These are phyloP conservation scores for Alloascoidea africana DNA, from an alignment of 805 yeast species.

Conservation along the genomic window DNA sequence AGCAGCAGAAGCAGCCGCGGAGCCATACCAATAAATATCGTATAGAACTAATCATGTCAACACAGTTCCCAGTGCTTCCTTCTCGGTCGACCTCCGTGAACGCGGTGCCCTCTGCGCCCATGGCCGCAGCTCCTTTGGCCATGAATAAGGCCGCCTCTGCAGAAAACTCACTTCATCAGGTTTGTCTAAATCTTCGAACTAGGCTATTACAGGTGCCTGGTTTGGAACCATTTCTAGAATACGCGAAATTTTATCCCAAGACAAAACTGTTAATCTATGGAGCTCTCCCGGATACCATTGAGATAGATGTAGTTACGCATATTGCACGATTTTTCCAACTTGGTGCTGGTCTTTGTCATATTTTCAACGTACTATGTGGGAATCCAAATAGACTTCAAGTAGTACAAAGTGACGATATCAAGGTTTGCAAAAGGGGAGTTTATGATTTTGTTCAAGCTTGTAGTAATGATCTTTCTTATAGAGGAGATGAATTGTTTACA, in stretches of 20 bases:
- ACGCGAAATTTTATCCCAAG: constrained; percentile 36
- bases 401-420: constrained; percentile 64
- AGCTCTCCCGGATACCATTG: constrained; percentile 54
- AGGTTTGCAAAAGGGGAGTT: constrained; percentile 75
- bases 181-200: constrained; percentile 40
- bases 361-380: constrained; percentile 59
- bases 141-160: constrained; percentile 1
- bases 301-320: constrained; percentile 87
- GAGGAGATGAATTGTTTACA: constrained; percentile 76
- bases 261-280: constrained; percentile 39
- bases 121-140: constrained; percentile 1
- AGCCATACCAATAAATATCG: too few relatives aligned
- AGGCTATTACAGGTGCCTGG: constrained; percentile 47
- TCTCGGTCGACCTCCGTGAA: background rate
- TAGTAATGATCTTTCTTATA: constrained; percentile 54
- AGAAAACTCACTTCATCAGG: constrained; percentile 59
- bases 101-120: constrained; percentile 1
- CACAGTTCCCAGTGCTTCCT: background rate
- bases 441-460: constrained; percentile 85
- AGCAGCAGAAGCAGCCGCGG: too few relatives aligned
- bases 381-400: constrained; percentile 38
- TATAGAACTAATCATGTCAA: too few relatives aligned
- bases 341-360: constrained; percentile 81
- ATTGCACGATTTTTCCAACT: constrained; percentile 79
- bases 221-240: constrained; percentile 48